phyloP scores from a whole-genome alignment of 768 basidiomycete genomes.

The Pisolithus tinctorius region DNA sequence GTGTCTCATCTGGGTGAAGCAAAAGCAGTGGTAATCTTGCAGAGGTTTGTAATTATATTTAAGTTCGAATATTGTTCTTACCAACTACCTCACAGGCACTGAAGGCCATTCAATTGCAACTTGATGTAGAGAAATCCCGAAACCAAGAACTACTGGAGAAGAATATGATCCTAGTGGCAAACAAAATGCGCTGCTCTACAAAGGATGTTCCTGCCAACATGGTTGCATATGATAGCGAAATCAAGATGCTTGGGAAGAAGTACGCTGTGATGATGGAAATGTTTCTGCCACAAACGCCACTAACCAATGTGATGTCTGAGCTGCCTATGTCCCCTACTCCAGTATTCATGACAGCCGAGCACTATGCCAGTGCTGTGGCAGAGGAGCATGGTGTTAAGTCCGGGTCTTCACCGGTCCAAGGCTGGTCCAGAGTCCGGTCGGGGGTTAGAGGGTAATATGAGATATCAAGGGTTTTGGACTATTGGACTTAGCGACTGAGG shows the following conservation, averaged over 20 bases:
- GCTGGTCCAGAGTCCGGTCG: too few species aligned
- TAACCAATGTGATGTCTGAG: not conserved
- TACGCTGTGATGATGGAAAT: too few species aligned
- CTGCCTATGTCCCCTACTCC: not conserved
- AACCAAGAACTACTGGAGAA: not conserved
- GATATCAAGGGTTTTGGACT: too few species aligned
- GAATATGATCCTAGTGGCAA: not conserved
- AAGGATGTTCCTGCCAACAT: not conserved
- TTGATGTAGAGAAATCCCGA: not conserved
- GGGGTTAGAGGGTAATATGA: too few species aligned
- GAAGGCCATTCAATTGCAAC: not conserved
- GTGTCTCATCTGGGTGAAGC: too few species aligned
- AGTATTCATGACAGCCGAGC: not conserved
- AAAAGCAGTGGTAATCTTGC: not conserved
- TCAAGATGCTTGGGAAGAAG: too few species aligned
- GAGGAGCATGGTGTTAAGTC: too few species aligned
- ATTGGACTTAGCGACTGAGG: too few species aligned
- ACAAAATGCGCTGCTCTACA: not conserved
- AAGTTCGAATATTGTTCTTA: not conserved
- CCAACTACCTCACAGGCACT: too few species aligned
- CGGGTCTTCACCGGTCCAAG: too few species aligned
- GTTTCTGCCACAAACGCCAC: too few species aligned
- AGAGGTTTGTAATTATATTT: not conserved
- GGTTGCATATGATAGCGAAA: not conserved
- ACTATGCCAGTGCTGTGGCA: not conserved